Conservation (phyloP, 257 asterid genomes). For the Knoxia roxburghii region DNA sequence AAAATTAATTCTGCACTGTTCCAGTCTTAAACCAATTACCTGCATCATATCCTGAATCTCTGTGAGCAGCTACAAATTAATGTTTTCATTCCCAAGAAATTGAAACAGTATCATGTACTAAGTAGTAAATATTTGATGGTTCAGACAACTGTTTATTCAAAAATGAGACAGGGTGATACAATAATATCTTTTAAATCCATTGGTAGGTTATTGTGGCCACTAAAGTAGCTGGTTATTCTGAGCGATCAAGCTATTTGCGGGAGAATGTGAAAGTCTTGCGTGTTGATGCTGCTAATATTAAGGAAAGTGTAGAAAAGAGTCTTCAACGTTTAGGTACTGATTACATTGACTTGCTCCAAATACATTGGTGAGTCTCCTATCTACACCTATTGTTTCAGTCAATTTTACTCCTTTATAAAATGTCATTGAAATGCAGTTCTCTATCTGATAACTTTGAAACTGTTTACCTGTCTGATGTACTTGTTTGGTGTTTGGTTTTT, state of each 20-base stretch:
- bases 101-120: not conserved
- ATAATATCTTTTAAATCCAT: slow-evolving; percentile 10
- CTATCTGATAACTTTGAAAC: not conserved
- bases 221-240: slow-evolving; percentile 87
- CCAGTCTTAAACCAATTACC: not conserved
- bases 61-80: not conserved
- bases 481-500: not conserved
- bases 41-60: not conserved
- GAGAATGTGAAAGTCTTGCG: slow-evolving; percentile 52
- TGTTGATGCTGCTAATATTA: slow-evolving; percentile 90
- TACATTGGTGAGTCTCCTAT: slow-evolving; percentile 65
- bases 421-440: not conserved
- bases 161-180: not conserved
- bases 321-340: slow-evolving; percentile 86
- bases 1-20: not conserved
- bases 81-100: not conserved
- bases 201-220: slow-evolving; percentile 84
- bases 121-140: not conserved
- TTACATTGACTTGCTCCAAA: slow-evolving; percentile 91
- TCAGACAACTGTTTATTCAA: not conserved
- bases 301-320: slow-evolving; percentile 91
- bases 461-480: not conserved
- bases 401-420: not conserved
- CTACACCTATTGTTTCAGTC: not conserved
- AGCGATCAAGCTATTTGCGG: slow-evolving; percentile 48